Evolutionary conservation across 1,139 yeast genomes (phyloP), one percentile per base, ranked within the genome.

Genomic region (Sugiyamaella japonica): DNA sequence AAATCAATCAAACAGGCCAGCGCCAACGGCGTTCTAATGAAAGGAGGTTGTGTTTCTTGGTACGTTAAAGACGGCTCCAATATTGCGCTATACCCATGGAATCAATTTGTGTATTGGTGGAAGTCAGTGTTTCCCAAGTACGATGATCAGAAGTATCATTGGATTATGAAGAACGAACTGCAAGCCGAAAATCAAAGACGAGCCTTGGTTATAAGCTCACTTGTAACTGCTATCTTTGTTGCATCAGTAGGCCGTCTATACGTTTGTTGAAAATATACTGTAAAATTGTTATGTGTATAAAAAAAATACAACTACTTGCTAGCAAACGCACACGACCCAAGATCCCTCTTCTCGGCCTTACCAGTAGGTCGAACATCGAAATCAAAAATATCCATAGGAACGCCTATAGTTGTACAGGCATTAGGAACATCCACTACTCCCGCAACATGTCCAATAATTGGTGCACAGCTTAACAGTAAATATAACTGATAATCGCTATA

Each of bases 341-440:
- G 48, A n/a, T 58, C 56, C 20, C 54, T 45, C 36, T 56, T 56
- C 15, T 12, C 48, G 9, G 50, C 53, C 20, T 48, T 67, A 61
- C 51, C 73, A 72, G 34, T 45, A 17, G 81, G 81, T 15, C 76
- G 60, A 28, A 77, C 71, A 56, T 78, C 82, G 60, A 78, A 77
- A 34, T 78, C 79, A 63, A 78, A 78, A 31, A 77, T 77, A 61
- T 78, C 82, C 74, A 77, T 74, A 8, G 82, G 82, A 7, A 78
- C 61, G 1, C 81, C 80, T 38, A 78, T 67, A 0, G 82, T 77
- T 29, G 81, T 77, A 59, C 81, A 78, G 1, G 80, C 76, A 66
- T 78, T 78, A 36, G 82, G 82, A 47, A 78, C 75, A 64, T 78
- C 82, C 15, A 78, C 82, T 46, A 78, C 74, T 15, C 80, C 78